Evolutionary conservation across 169 alveolate species (phyloP).

Genomic region (Eimeria tenella): DNA sequence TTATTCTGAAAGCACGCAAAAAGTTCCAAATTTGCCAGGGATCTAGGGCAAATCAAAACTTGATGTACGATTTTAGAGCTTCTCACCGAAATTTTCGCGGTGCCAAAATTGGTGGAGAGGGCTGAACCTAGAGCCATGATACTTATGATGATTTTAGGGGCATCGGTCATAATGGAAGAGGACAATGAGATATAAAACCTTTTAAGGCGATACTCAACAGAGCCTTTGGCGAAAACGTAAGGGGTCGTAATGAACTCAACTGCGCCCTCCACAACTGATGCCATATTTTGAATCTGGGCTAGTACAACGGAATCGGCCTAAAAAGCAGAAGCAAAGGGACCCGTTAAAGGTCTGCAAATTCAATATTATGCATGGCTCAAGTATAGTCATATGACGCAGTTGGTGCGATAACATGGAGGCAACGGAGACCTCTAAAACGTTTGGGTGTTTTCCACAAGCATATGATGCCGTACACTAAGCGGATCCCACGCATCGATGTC

Average conservation of each 20-base stretch:
- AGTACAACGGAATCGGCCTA: slow-evolving; percentile 41
- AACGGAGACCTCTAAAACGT: background rate
- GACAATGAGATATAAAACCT: background rate
- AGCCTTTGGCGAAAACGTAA: slow-evolving; percentile 3
- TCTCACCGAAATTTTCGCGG: slow-evolving; percentile 21
- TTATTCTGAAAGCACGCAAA: background rate
- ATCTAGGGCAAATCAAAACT: background rate
- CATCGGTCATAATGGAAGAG: background rate
- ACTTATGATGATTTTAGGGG: background rate
- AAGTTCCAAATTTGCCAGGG: background rate
- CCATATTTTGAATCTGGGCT: slow-evolving; percentile 62
- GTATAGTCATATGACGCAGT: background rate
- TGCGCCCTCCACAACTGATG: background rate
- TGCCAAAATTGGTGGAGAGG: slow-evolving; percentile 31
- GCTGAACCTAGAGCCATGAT: slow-evolving; percentile 36
- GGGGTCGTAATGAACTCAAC: slow-evolving; percentile 26
- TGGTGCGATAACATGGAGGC: background rate
- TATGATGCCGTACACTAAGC: slow-evolving; percentile 9
- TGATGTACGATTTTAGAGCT: background rate
- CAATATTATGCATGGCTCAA: background rate
- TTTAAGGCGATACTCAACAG: background rate
- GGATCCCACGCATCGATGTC: background rate
- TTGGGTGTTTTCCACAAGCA: background rate
- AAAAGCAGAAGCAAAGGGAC: background rate
- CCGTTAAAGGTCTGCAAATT: background rate